Evolutionary conservation across 495 filamentous ascomycete species (phyloP).

Genomic region (Aspergillus nidulans): DNA sequence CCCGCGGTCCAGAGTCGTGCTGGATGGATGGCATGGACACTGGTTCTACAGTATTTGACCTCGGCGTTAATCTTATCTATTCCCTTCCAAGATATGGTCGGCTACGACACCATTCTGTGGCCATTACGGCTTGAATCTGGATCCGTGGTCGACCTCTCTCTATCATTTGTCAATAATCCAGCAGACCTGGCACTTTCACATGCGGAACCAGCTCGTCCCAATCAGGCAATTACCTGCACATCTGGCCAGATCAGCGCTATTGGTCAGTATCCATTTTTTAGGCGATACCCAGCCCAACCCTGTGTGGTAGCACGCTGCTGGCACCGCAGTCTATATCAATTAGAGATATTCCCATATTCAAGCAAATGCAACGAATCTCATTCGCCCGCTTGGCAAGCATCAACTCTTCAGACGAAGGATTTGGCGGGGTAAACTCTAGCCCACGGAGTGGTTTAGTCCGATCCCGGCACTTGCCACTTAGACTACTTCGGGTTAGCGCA

Average conservation of each 20-base stretch:
- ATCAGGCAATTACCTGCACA: background rate
- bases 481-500: background rate
- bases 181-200: background rate
- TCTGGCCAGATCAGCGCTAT: too few relatives aligned
- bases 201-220: background rate
- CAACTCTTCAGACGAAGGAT: background rate
- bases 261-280: background rate
- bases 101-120: constrained; percentile 1
- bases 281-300: background rate
- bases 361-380: background rate
- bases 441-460: constrained; percentile 22
- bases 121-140: background rate
- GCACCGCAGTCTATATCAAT: background rate
- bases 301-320: background rate
- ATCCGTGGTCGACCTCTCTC: too few relatives aligned
- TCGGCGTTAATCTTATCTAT: background rate
- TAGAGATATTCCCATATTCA: background rate
- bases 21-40: background rate
- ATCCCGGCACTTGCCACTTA: constrained; percentile 8
- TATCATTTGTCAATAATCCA: too few relatives aligned
- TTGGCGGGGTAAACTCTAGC: constrained; percentile 12
- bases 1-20: background rate
- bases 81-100: background rate
- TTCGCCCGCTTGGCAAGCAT: background rate
- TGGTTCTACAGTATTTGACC: background rate